These are phyloP conservation scores for Penicillium arizonense DNA, from an alignment of 495 filamentous ascomycete species.

Conservation along the genomic window DNA sequence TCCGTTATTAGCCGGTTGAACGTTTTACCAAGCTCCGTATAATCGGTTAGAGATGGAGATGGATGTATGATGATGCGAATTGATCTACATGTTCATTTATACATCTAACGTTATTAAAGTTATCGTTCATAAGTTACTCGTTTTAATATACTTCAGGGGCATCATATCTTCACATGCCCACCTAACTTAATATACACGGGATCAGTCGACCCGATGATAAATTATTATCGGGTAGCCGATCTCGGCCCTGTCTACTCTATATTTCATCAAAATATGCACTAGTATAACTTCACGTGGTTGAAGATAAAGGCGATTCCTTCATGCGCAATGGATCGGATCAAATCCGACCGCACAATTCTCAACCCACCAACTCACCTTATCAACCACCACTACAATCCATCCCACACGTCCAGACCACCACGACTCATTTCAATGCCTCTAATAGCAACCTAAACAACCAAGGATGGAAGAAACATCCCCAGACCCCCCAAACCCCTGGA, in stretches of 20 bases:
- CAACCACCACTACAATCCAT: not conserved
- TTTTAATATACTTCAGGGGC: too few species aligned
- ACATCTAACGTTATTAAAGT: too few species aligned
- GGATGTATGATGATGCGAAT: not conserved
- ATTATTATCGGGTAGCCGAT: slow-evolving; percentile 26
- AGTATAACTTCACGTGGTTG: too few species aligned
- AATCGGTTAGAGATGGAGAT: not conserved
- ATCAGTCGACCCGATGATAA: slow-evolving; percentile 10
- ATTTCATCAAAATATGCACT: not conserved
- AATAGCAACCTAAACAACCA: not conserved
- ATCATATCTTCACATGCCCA: slow-evolving; percentile 10
- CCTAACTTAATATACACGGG: not conserved
- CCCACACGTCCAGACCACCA: not conserved
- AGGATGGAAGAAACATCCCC: slow-evolving; percentile 10
- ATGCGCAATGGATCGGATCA: slow-evolving; percentile 17
- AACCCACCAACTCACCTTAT: slow-evolving; percentile 1
- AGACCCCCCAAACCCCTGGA: slow-evolving; percentile 1
- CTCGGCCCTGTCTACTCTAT: slow-evolving; percentile 10
- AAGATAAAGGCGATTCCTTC: not conserved
- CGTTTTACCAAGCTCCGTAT: slow-evolving; percentile 18
- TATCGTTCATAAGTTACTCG: too few species aligned
- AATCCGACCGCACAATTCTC: slow-evolving; percentile 19
- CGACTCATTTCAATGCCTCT: not conserved
- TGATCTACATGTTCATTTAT: too few species aligned
- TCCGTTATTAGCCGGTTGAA: slow-evolving; percentile 16